A percentile compares a stretch with the other conserved stretches of the same genome.
Conservation (phyloP, 305 asterid genomes). For the Fraxinus sp. region DNA sequence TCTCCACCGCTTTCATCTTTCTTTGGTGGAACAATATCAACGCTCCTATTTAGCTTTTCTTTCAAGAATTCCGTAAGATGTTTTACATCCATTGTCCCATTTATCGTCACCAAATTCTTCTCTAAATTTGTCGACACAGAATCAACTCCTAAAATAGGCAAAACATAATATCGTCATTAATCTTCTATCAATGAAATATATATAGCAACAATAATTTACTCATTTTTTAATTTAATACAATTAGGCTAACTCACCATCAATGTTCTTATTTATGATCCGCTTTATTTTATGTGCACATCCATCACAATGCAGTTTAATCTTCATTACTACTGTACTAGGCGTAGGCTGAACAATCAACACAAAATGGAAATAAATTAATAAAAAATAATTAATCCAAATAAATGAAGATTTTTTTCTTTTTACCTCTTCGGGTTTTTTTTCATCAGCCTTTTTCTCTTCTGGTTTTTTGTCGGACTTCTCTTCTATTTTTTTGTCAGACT, state of each 20-base stretch:
- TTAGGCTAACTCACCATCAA: slow-evolving; percentile 52
- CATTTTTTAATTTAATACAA: not conserved
- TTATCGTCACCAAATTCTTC: slow-evolving; percentile 56
- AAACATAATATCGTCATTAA: not conserved
- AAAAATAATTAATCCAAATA: slow-evolving; percentile 4
- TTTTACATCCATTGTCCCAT: slow-evolving; percentile 59
- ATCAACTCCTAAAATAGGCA: slow-evolving; percentile 44
- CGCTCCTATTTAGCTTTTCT: slow-evolving; percentile 47
- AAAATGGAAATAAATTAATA: not conserved
- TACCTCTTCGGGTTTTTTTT: slow-evolving; percentile 60
- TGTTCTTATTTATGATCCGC: slow-evolving; percentile 46
- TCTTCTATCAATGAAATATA: not conserved
- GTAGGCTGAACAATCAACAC: slow-evolving; percentile 37
- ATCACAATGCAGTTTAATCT: slow-evolving; percentile 68
- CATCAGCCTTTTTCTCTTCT: slow-evolving; percentile 34
- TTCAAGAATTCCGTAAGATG: slow-evolving; percentile 44
- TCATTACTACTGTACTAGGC: slow-evolving; percentile 50
- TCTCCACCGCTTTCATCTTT: slow-evolving; percentile 30
- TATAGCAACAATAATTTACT: not conserved
- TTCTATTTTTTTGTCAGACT: slow-evolving; percentile 44
- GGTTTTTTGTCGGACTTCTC: slow-evolving; percentile 25
- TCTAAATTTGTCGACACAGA: slow-evolving; percentile 38
- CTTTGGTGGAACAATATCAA: slow-evolving; percentile 49
- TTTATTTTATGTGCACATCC: slow-evolving; percentile 68
- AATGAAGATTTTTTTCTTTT: not conserved